Conservation (phyloP, 2,329 filamentous ascomycete species). For the Hirsutella minnesotensis region DNA sequence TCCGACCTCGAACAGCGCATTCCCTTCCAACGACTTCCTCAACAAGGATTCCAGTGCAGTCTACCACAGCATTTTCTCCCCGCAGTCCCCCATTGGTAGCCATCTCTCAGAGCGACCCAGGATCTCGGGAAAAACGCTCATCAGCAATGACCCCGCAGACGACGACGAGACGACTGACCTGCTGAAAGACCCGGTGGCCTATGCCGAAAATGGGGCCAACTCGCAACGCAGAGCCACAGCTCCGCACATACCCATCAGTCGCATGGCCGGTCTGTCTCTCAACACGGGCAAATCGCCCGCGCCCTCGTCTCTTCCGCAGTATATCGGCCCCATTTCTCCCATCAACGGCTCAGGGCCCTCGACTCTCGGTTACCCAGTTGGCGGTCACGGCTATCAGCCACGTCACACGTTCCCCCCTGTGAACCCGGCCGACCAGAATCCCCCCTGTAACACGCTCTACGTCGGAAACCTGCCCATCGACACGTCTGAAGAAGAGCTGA, state of each 20-base stretch:
- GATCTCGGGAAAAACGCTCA: slow-evolving; percentile 57
- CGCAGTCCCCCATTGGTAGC: slow-evolving; percentile 62
- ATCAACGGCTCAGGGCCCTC: slow-evolving; percentile 24
- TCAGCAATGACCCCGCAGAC: slow-evolving; percentile 52
- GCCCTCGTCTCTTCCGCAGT: slow-evolving; percentile 41
- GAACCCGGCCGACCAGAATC: slow-evolving; percentile 92
- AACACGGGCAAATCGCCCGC: slow-evolving; percentile 40
- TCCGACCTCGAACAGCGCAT: slow-evolving; percentile 42
- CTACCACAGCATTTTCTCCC: slow-evolving; percentile 56
- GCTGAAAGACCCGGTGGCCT: slow-evolving; percentile 60
- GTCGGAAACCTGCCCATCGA: slow-evolving; percentile 93
- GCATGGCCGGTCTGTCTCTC: slow-evolving; percentile 59
- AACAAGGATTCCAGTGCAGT: slow-evolving; percentile 34
- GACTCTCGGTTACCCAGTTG: slow-evolving; percentile 16
- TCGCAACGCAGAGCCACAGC: slow-evolving; percentile 55
- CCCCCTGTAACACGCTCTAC: slow-evolving; percentile 94
- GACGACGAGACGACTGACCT: slow-evolving; percentile 61
- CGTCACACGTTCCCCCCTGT: slow-evolving; percentile 67
- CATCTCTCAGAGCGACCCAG: slow-evolving; percentile 50
- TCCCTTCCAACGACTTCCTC: slow-evolving; percentile 45
- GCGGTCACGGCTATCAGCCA: slow-evolving; percentile 39
- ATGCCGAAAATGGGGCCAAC: slow-evolving; percentile 46
- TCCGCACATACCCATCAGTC: slow-evolving; percentile 56
- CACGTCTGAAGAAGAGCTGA: slow-evolving; percentile 90
- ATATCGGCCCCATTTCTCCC: slow-evolving; percentile 23